phyloP scores from a whole-genome alignment of 768 basidiomycete species.

The Lentinula guzmanii region DNA sequence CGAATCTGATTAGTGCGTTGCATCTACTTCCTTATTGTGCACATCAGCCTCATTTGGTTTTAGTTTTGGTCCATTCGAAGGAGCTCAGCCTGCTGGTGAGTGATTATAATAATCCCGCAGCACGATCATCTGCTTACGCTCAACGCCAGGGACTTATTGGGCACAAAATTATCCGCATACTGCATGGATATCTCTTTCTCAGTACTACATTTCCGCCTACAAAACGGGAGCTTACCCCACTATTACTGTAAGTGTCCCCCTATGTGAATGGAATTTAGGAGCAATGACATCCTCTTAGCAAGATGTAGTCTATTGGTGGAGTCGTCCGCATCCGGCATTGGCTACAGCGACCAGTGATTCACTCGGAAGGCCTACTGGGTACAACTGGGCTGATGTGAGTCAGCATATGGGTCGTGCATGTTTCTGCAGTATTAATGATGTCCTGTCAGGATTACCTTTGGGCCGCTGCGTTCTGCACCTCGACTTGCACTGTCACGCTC shows the following conservation, averaged over 20 bases:
- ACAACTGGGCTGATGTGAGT: conserved; percentile 45
- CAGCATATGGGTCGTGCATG: conserved; percentile 1
- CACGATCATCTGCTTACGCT: neutral
- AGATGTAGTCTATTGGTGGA: conserved; percentile 51
- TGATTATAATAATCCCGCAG: neutral
- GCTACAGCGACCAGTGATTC: conserved; percentile 38
- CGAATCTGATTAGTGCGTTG: conserved; percentile 61
- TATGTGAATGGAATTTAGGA: conserved; percentile 3
- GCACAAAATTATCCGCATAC: conserved; percentile 37
- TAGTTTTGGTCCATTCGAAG: conserved; percentile 56
- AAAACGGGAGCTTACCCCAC: conserved; percentile 59
- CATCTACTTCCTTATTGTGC: too few species aligned
- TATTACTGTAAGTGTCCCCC: conserved; percentile 41
- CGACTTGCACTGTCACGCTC: conserved; percentile 47
- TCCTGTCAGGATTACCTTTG: conserved; percentile 50
- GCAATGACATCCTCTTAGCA: conserved; percentile 18
- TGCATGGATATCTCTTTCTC: conserved; percentile 57
- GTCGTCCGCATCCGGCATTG: conserved; percentile 55
- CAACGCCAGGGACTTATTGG: conserved; percentile 29
- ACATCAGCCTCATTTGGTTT: neutral
- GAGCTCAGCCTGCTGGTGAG: conserved; percentile 30
- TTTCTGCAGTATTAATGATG: neutral
- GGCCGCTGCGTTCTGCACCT: conserved; percentile 56
- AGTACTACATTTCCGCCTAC: conserved; percentile 62
- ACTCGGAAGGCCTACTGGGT: conserved; percentile 42